A percentile compares a stretch with the other conserved stretches of the same genome.
Evolutionary conservation across 352 stramenopile species (phyloP).

Genomic region (Phytophthora aleatoria): DNA sequence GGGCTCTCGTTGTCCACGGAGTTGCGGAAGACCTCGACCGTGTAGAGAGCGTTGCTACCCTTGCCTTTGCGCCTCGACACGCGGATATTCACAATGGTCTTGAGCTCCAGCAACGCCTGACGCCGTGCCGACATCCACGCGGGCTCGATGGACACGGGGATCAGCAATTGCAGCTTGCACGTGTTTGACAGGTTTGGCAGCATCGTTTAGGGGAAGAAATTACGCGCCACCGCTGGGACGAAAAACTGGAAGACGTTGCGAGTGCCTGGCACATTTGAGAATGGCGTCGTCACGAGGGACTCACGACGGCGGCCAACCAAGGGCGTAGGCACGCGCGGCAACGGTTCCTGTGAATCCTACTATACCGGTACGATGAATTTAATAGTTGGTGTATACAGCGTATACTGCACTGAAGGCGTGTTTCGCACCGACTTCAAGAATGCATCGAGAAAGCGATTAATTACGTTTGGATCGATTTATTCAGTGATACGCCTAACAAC

Average conservation of each 20-base stretch:
- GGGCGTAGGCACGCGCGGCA: conserved; percentile 16
- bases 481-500: neutral
- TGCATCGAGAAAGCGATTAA: neutral
- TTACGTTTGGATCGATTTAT: neutral
- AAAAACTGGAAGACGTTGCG: conserved; percentile 15
- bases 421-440: neutral
- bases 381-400: neutral
- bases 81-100: conserved; percentile 33
- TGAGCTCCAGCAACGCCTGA: conserved; percentile 28
- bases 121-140: conserved; percentile 27
- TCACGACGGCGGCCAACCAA: no score
- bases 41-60: conserved; percentile 26
- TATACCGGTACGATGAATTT: no score
- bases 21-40: conserved; percentile 31
- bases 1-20: conserved; percentile 19
- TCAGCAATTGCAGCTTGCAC: conserved; percentile 35
- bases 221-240: conserved; percentile 16
- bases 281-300: conserved; percentile 1
- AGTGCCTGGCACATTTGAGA: conserved; percentile 30
- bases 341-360: neutral
- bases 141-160: conserved; percentile 36
- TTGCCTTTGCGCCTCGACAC: conserved; percentile 23
- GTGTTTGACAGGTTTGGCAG: conserved; percentile 33
- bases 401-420: conserved; percentile 3
- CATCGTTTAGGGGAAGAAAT: conserved; percentile 6